These are phyloP conservation scores for Fusarium chlamydosporum DNA, from an alignment of 2,329 filamentous ascomycete genomes.

Conservation along the genomic window DNA sequence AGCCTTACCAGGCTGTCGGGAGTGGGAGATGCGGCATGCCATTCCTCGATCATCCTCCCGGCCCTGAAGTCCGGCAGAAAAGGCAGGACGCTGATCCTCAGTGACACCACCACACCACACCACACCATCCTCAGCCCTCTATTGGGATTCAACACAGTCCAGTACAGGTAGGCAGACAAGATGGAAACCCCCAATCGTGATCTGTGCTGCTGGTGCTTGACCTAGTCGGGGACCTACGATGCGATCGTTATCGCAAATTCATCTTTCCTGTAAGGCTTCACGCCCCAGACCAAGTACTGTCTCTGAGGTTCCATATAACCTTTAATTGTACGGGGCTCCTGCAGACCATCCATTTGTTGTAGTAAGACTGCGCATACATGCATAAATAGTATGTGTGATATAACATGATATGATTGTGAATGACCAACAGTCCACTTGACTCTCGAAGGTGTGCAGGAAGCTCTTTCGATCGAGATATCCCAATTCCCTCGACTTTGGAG, in stretches of 20 bases:
- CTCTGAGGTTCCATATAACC: neutral
- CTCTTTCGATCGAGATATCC: constrained; percentile 28
- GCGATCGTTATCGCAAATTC: constrained; percentile 23
- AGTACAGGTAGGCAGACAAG: constrained; percentile 2
- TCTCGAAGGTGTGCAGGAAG: constrained; percentile 15
- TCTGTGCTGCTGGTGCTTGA: constrained; percentile 33
- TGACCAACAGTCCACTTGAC: constrained; percentile 1
- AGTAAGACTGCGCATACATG: neutral
- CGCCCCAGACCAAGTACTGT: neutral
- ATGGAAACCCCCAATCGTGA: constrained; percentile 33
- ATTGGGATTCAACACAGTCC: neutral
- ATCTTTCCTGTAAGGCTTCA: neutral
- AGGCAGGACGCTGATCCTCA: constrained; percentile 9
- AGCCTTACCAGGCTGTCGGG: constrained; percentile 49
- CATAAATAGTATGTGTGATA: neutral
- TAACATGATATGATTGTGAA: constrained; percentile 21
- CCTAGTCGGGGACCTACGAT: constrained; percentile 15
- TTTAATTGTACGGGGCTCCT: neutral
- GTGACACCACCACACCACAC: constrained; percentile 38
- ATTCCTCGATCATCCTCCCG: constrained; percentile 33
- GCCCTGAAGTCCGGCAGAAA: constrained; percentile 28
- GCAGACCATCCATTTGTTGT: neutral
- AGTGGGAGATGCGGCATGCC: constrained; percentile 33
- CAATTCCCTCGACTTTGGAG: neutral
- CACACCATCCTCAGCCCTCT: constrained; percentile 22